Base-by-base conservation (phyloP, 164 flowering plant species). In the Amborella trichopoda region DNA sequence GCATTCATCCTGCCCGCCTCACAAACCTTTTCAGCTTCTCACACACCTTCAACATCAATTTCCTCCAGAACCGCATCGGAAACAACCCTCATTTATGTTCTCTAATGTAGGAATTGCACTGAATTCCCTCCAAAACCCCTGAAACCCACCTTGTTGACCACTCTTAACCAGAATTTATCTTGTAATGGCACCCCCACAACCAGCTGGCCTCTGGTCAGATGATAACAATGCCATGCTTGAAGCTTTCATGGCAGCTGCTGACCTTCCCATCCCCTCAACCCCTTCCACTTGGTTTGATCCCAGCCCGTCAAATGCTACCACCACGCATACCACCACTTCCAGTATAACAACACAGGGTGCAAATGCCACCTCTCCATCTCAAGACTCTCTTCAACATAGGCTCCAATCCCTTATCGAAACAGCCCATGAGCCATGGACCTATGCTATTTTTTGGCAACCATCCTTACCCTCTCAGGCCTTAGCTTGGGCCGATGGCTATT, bases 401-500 rank as follows among this genome's bases (percentile, higher is more conserved):
- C 81, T 91, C 3, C 83, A 76, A 30, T 32, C 83, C 4, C 51
- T 90, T 6, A 90, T 86, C 34, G 95, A 86, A 2, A 71, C 71
- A 11, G 71, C 97, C 0, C 55, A 67, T 0, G 82, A 83, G 66
- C 61, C 61, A 66, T 90, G 95, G 97, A 81, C 84, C 10, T 90
- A 90, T 69, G 91, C 97, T 0, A 86, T 90, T 28, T 90, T 79
- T 71, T 90, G 97, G 97, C 94, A 86, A 44, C 68, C 75, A 1
- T 77, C 88, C 1, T 65, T 55, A 0, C 81, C 73, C 44, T 38
- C 47, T 38, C 42, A 78, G 5, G 89, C 78, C 16, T 54, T 90
- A 1, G 89, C 75, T 0, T 90, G 95, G 95, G 95, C 89, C 1
- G 97, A 90, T 49, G 95, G 97, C 2, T 90, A 86, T 54, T 86